Evolutionary conservation across 352 stramenopile species (phyloP).

Genomic region (Phytophthora multivora): DNA sequence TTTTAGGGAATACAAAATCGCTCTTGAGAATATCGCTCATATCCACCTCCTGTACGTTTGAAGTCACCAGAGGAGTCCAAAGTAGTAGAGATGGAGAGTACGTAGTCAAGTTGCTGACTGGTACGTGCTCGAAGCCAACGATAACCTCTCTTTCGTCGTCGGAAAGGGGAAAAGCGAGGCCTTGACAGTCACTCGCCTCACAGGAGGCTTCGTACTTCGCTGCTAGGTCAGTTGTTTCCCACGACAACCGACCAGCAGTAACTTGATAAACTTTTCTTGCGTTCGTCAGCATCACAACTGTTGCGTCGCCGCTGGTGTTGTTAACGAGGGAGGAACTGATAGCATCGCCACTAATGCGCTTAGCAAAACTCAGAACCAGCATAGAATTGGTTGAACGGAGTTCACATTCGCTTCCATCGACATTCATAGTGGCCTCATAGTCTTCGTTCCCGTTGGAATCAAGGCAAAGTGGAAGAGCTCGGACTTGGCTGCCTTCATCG

Average conservation of each 20-base stretch:
- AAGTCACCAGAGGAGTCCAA: conserved; percentile 47
- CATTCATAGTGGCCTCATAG: conserved; percentile 37
- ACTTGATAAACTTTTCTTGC: conserved; percentile 51
- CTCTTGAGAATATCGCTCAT: conserved; percentile 50
- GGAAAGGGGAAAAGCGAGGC: conserved; percentile 32
- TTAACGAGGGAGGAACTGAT: conserved; percentile 36
- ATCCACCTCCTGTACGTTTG: conserved; percentile 61
- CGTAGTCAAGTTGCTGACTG: conserved; percentile 30
- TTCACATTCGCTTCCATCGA: conserved; percentile 24
- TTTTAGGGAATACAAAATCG: conserved; percentile 59
- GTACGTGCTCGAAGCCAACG: conserved; percentile 37
- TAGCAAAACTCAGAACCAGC: conserved; percentile 65
- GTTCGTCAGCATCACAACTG: conserved; percentile 46
- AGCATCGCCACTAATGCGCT: conserved; percentile 47
- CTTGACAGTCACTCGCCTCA: conserved; percentile 32
- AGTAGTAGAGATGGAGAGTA: conserved; percentile 34
- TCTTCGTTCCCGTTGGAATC: conserved; percentile 39
- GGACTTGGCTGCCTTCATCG: conserved; percentile 55
- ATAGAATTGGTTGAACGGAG: conserved; percentile 37
- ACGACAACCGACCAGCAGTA: conserved; percentile 50
- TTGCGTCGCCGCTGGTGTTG: conserved; percentile 1
- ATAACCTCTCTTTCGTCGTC: conserved; percentile 26
- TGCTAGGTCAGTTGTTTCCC: conserved; percentile 41
- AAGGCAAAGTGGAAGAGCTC: conserved; percentile 47
- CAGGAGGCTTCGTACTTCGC: conserved; percentile 37